These are phyloP conservation scores for Larix sibirica DNA, from an alignment of 83 land plant species.

Conservation along the genomic window DNA sequence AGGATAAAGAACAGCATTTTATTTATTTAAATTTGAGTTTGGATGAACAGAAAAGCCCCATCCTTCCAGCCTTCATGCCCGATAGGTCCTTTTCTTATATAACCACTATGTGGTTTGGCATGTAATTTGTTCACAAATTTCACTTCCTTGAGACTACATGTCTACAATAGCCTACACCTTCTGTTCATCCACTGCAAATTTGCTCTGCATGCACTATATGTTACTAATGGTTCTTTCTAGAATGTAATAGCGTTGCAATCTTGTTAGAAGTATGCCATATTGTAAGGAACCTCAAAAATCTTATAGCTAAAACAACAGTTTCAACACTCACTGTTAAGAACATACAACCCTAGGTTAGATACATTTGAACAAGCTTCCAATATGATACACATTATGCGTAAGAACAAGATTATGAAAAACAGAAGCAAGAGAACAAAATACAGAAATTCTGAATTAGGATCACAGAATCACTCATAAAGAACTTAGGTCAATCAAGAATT, in stretches of 20 bases:
- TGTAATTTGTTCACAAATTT: neutral
- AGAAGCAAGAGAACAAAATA: neutral
- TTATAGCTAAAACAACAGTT: neutral
- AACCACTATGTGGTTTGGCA: neutral
- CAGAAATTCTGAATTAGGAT: neutral
- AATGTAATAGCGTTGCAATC: neutral
- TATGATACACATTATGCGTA: too few species aligned
- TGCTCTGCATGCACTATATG: neutral
- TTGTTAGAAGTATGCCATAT: neutral
- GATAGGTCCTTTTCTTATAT: neutral
- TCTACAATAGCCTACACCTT: neutral
- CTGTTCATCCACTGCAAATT: neutral
- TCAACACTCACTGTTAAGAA: neutral
- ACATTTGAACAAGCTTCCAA: constrained; percentile 1
- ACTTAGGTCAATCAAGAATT: too few species aligned
- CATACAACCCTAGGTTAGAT: neutral
- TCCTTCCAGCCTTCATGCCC: neutral
- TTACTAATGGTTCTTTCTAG: neutral
- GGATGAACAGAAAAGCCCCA: neutral
- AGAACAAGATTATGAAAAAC: neutral
- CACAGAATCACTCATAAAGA: neutral
- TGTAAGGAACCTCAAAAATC: neutral
- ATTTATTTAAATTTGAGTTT: neutral
- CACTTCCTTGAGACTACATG: neutral
- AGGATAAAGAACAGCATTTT: neutral